phyloP scores from a whole-genome alignment of 2,329 filamentous ascomycete genomes.

The Colletotrichum falcatum region DNA sequence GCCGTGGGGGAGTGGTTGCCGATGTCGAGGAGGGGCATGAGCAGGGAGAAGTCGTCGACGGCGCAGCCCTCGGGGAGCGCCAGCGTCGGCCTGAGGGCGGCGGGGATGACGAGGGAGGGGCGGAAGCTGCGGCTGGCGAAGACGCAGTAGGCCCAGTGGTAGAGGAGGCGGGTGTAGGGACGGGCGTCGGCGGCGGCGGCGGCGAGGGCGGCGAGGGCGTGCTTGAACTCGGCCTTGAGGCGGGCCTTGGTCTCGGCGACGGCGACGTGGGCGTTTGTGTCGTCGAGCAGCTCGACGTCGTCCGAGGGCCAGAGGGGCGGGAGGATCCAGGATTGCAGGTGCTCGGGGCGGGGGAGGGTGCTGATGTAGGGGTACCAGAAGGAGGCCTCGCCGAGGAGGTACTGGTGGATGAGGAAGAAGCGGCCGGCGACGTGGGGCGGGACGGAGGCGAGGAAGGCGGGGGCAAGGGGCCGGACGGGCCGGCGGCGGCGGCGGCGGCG shows the following conservation, averaged over 20 bases:
- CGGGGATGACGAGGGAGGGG: constrained; percentile 66
- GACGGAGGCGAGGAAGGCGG: constrained; percentile 60
- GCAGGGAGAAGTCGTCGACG: constrained; percentile 73
- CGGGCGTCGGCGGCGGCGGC: constrained; percentile 46
- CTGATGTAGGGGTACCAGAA: constrained; percentile 78
- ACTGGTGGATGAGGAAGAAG: constrained; percentile 78
- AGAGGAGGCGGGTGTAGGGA: constrained; percentile 62
- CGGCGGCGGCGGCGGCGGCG: constrained; percentile 13
- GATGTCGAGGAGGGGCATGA: constrained; percentile 78
- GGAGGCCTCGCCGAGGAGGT: constrained; percentile 67
- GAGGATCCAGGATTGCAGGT: constrained; percentile 63
- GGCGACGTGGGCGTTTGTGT: constrained; percentile 65
- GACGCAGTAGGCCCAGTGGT: constrained; percentile 74
- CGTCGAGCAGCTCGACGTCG: constrained; percentile 68
- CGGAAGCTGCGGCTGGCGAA: constrained; percentile 75
- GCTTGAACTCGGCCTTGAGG: constrained; percentile 60
- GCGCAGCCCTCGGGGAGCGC: constrained; percentile 54
- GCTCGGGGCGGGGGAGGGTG: constrained; percentile 71
- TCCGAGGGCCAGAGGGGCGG: constrained; percentile 73
- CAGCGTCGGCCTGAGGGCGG: constrained; percentile 45
- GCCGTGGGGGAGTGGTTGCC: constrained; percentile 76
- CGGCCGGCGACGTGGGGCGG: constrained; percentile 72
- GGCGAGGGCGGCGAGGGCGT: constrained; percentile 51
- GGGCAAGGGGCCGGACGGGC: constrained; percentile 55
- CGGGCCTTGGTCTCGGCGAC: constrained; percentile 60